These are phyloP conservation scores for Terfezia boudieri DNA, from an alignment of 495 filamentous ascomycete genomes.

Conservation along the genomic window DNA sequence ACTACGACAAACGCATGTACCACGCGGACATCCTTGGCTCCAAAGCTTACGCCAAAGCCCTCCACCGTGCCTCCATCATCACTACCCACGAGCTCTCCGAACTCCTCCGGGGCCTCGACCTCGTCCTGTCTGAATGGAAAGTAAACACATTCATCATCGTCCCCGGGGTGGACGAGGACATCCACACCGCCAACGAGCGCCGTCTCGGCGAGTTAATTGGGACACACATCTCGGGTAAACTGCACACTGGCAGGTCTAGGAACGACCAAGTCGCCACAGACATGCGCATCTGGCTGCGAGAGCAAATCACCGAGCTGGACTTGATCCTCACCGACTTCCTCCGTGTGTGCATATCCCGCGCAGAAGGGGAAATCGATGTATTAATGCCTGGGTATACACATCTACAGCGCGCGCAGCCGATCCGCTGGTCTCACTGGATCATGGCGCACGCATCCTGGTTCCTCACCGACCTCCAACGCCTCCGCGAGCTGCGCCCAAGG, in stretches of 20 bases:
- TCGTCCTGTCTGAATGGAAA: constrained; percentile 58
- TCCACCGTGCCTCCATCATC: constrained; percentile 53
- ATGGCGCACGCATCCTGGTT: constrained; percentile 60
- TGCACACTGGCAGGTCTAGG: constrained; percentile 76
- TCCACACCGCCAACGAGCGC: constrained; percentile 88
- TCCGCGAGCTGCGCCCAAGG: constrained; percentile 48
- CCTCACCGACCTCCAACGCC: constrained; percentile 51
- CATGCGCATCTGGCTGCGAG: constrained; percentile 78
- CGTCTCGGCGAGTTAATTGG: constrained; percentile 77
- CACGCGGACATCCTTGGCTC: constrained; percentile 59
- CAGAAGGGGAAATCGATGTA: constrained; percentile 54
- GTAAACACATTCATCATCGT: constrained; percentile 34
- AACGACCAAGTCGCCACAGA: constrained; percentile 92
- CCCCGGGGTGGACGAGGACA: constrained; percentile 43
- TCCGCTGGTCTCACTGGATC: constrained; percentile 76
- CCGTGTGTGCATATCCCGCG: constrained; percentile 45
- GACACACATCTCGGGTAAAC: constrained; percentile 65
- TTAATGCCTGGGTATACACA: constrained; percentile 67
- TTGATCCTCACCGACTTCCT: constrained; percentile 45
- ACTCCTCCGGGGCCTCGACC: constrained; percentile 50
- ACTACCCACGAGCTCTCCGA: constrained; percentile 49
- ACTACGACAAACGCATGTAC: constrained; percentile 65
- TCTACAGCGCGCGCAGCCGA: constrained; percentile 74
- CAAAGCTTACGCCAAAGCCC: constrained; percentile 73
- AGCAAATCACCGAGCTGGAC: constrained; percentile 53